phyloP scores from a whole-genome alignment of 139 green algal genomes.

The Haematococcus lacustris region DNA sequence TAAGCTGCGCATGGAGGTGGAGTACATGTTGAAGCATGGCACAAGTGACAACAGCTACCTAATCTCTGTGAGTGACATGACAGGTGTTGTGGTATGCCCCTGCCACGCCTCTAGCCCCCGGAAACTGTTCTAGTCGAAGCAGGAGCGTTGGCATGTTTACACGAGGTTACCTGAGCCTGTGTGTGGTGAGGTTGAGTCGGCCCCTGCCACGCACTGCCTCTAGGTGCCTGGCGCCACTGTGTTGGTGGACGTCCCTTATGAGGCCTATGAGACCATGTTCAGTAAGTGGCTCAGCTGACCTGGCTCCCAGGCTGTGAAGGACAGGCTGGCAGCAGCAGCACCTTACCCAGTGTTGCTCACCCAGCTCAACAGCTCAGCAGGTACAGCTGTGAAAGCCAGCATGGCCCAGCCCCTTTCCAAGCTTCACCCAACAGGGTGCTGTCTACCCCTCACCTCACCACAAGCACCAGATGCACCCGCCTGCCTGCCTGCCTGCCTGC shows the following conservation, averaged over 20 bases:
- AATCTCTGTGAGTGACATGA: conserved; percentile 34
- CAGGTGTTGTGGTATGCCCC: background rate
- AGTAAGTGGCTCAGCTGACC: conserved; percentile 19
- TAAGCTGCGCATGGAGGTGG: conserved; percentile 60
- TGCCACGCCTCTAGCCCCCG: background rate
- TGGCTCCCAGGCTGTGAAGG: background rate
- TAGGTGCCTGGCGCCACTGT: conserved; percentile 22
- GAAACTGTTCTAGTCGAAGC: background rate
- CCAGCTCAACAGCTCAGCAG: background rate
- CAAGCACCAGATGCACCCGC: background rate
- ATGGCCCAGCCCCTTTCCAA: background rate
- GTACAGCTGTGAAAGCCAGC: background rate
- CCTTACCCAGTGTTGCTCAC: background rate
- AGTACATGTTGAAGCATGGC: conserved; percentile 78
- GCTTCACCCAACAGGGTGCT: background rate
- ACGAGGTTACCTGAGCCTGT: background rate
- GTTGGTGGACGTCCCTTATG: conserved; percentile 76
- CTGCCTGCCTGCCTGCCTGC: background rate
- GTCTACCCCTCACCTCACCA: background rate
- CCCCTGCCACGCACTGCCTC: background rate
- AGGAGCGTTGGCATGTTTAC: background rate
- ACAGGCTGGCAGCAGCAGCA: background rate
- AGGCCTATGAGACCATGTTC: conserved; percentile 61
- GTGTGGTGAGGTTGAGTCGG: background rate
- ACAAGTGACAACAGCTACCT: conserved; percentile 91